Conservation (phyloP, 345 rosid species). For the Garcia nutans region DNA sequence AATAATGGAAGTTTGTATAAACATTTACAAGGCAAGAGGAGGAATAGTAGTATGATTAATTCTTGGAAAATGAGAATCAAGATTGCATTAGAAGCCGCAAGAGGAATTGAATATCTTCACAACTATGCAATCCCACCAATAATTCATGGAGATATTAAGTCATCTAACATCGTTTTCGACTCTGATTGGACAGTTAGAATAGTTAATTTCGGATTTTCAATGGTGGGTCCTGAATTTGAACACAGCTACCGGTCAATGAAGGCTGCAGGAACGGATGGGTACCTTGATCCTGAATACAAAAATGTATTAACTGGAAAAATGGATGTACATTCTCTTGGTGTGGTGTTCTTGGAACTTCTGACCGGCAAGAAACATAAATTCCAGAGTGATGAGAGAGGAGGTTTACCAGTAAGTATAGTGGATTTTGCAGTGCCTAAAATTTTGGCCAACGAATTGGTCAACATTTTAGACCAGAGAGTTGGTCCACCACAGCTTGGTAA, state of each 20-base stretch:
- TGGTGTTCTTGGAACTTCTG: constrained; percentile 69
- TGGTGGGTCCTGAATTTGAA: constrained; percentile 43
- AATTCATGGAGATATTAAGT: no score
- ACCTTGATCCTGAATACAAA: constrained; percentile 68
- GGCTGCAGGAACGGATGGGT: constrained; percentile 80
- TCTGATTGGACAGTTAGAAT: no score
- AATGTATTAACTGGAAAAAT: constrained; percentile 73
- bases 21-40: no score
- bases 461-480: constrained; percentile 59
- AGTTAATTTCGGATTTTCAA: no score
- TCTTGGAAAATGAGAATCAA: no score
- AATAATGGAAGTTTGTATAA: no score
- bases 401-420: constrained; percentile 50
- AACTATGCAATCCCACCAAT: no score
- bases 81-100: no score
- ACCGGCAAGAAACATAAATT: constrained; percentile 76
- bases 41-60: no score
- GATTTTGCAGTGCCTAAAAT: constrained; percentile 39
- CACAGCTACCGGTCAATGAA: constrained; percentile 41
- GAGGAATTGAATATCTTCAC: no score
- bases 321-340: constrained; percentile 82
- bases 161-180: no score
- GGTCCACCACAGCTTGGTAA: constrained; percentile 42
- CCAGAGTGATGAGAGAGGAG: constrained; percentile 41
- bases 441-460: constrained; percentile 32